Evolutionary conservation across 2,329 filamentous ascomycete species (phyloP), one percentile per base, ranked within the genome.

Genomic region (Trichoderma hamatum): DNA sequence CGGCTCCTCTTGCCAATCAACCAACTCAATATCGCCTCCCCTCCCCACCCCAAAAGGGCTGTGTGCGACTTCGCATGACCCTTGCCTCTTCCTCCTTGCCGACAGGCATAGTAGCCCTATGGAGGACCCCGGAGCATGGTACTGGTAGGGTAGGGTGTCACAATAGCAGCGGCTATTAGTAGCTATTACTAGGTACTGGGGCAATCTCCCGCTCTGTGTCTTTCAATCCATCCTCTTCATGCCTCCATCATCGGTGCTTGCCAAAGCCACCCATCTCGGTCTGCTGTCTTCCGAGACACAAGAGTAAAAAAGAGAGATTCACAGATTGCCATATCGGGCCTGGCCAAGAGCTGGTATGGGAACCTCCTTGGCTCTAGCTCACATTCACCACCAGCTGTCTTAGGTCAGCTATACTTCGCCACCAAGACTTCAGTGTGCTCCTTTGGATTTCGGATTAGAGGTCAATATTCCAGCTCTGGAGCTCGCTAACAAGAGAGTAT

Each of bases 71-170:
- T 34, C 49, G 68, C 58, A 58, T 59, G 28, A 62, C 64, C 68
- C 68, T 70, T 66, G 64, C 56, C 28, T 61, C 34, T 11, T 68
- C 21, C 55, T 49, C 26, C 68, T 34, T 68, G 36, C 56, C 63
- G 64, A 67, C 56, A 67, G 68, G 68, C 68, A 70, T 67, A 54
- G 52, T 68, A 70, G 68, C 64, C 68, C 64, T 70, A 68, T 56
- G 61, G 51, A 39, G 10, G 68, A 67, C 65, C 68, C 68, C 49
- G 24, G 63, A 36, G 24, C 64, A 30, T 58, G 68, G 64, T 26
- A 67, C 63, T 58, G 68, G 63, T 26, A 65, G 39, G 39, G 51
- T 54, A 67, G 63, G 66, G 68, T 59, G 32, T 49, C 61, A 56
- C 63, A 67, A 67, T 51, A 52, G 39, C 68, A 24, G 65, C 56